Evolutionary conservation across 169 alveolate species (phyloP), one percentile per base, ranked within the genome.

Genomic region (Cryptosporidium bovis): DNA sequence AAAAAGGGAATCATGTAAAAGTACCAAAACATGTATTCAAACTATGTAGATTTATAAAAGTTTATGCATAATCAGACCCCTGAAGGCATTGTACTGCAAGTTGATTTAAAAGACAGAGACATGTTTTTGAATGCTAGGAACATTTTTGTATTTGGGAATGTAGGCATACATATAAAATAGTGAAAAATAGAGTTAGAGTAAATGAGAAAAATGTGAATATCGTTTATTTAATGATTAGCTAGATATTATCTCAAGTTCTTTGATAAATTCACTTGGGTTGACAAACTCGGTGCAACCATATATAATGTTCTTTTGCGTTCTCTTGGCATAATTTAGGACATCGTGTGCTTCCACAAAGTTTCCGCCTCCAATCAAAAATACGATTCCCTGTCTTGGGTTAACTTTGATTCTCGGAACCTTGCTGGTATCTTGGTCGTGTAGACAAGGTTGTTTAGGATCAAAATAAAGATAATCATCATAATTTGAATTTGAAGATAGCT

Each of bases 301-400:
- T 46, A 91, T 69, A 51, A 91, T 91, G 66, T 84, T 91, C 62
- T 91, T 91, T 50, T 91, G 91, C 33, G 90, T 60, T 50, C 89
- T 91, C 24, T 91, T 71, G 40, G 95, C 95, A 66, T 91, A 65
- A 18, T 92, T 94, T 65, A 90, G 90, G 58, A 94, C 44, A 29
- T 92, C 94, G 15, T 91, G 84, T 20, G 94, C 91, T 64, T 94
- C 96, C 48, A 90, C 91, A 90, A 91, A 94, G 71, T 92, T 91
- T 34, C 95, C 96, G 34, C 96, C 96, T 2, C 96, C 96, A 1
- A 94, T 91, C 2, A 94, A 82, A 62, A 94, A 94, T 2, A 94
- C 92, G 13, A 93, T 84, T 33, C 77, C 92, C 90, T 90, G 64
- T 53, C 84, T 58, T 33, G 51, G 93, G 29, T 3, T 83, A 33